Percentiles rank a stretch among this genome's conserved stretches.
These are phyloP conservation scores for Flammula alnicola DNA, from an alignment of 1,284 basidiomycete genomes.

Conservation along the genomic window DNA sequence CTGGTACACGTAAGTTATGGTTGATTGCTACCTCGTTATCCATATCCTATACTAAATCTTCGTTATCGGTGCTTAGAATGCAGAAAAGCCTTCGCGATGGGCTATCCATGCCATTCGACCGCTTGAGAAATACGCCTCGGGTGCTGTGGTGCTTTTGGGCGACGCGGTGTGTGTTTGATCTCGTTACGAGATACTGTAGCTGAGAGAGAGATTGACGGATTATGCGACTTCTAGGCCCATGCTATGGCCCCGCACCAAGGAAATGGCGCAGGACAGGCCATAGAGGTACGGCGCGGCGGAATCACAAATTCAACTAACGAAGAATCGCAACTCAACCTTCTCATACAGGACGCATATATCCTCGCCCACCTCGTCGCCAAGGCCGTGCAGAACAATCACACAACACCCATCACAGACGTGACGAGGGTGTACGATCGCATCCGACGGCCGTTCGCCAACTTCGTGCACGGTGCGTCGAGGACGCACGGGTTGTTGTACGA, in stretches of 20 bases:
- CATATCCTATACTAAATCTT: not conserved
- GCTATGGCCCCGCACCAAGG: slow-evolving; percentile 34
- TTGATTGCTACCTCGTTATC: not conserved
- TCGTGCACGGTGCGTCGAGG: slow-evolving; percentile 24
- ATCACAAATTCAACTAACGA: not conserved
- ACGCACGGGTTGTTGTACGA: slow-evolving; percentile 28
- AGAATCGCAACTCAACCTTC: not conserved
- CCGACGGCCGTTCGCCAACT: slow-evolving; percentile 27
- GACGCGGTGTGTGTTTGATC: slow-evolving; percentile 40
- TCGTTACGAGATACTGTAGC: not conserved
- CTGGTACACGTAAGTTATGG: slow-evolving; percentile 32
- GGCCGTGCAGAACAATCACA: slow-evolving; percentile 7
- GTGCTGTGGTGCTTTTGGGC: slow-evolving; percentile 44
- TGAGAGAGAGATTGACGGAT: not conserved
- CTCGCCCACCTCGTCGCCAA: slow-evolving; percentile 23
- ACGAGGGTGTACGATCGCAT: slow-evolving; percentile 22
- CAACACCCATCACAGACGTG: slow-evolving; percentile 11
- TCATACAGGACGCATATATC: slow-evolving; percentile 25
- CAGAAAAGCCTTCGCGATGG: slow-evolving; percentile 47
- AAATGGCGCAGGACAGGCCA: slow-evolving; percentile 24
- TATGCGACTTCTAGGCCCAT: slow-evolving; percentile 33
- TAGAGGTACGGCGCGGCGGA: slow-evolving; percentile 13
- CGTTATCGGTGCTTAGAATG: slow-evolving; percentile 30
- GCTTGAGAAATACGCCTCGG: slow-evolving; percentile 37
- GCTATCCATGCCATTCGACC: slow-evolving; percentile 45